Percentiles rank a stretch among this genome's conserved stretches.
Evolutionary conservation across 805 yeast genomes (phyloP).

Genomic region (Wickerhamiella sorbophila): DNA sequence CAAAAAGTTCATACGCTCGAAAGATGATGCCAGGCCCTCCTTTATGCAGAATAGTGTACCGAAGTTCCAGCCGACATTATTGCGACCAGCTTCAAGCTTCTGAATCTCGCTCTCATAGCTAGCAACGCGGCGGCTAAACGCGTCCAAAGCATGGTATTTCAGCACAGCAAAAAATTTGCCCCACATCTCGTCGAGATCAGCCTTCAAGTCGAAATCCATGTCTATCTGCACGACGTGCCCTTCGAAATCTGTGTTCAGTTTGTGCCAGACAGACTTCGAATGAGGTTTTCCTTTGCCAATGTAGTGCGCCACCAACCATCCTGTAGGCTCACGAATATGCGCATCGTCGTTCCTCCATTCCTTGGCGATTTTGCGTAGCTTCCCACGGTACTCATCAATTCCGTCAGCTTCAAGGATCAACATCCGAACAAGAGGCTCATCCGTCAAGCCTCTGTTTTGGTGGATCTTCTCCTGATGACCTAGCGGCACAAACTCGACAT

Average conservation of each 20-base stretch:
- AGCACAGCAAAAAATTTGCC: conserved; percentile 31
- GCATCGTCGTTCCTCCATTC: conserved; percentile 55
- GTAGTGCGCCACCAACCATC: conserved; percentile 48
- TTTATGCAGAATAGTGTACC: conserved; percentile 32
- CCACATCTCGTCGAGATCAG: conserved; percentile 33
- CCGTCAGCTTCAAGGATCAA: conserved; percentile 55
- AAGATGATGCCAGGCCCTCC: conserved; percentile 38
- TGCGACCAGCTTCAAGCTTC: conserved; percentile 25
- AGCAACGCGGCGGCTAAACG: conserved; percentile 38
- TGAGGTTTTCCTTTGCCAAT: conserved; percentile 16
- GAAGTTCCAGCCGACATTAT: conserved; percentile 32
- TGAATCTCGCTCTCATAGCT: conserved; percentile 30
- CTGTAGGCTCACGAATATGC: conserved; percentile 33
- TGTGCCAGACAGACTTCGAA: conserved; percentile 14
- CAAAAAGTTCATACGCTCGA: conserved; percentile 39
- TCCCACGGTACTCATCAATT: conserved; percentile 61
- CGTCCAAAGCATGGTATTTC: conserved; percentile 36
- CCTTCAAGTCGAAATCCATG: conserved; percentile 5
- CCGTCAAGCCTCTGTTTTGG: conserved; percentile 28
- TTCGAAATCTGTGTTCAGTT: conserved; percentile 24
- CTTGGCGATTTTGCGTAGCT: conserved; percentile 64
- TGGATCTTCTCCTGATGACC: conserved; percentile 30
- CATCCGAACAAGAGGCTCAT: conserved; percentile 44
- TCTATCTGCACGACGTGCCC: conserved; percentile 14
- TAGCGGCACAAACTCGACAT: conserved; percentile 43